These are phyloP conservation scores for Neopestalotiopsis rosae DNA, from an alignment of 2,329 filamentous ascomycete species.

Conservation along the genomic window DNA sequence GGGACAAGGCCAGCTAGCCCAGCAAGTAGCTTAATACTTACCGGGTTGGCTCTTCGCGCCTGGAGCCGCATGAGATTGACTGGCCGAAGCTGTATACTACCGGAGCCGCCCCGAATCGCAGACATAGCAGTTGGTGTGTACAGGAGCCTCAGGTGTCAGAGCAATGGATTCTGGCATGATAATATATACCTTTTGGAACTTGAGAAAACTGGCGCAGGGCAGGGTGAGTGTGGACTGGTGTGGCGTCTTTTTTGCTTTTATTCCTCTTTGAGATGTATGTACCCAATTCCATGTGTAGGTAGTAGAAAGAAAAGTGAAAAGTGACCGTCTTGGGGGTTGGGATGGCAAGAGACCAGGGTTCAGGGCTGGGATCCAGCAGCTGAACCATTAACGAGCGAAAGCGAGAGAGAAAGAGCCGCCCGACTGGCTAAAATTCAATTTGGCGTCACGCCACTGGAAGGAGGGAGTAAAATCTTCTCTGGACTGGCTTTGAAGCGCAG, in stretches of 20 bases:
- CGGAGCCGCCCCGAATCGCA: conserved; percentile 18
- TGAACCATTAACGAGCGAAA: not conserved
- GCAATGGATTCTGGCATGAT: conserved; percentile 6
- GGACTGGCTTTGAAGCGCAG: not conserved
- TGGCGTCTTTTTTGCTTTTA: conserved; percentile 22
- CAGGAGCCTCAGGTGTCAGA: not conserved
- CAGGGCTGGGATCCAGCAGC: conserved; percentile 26
- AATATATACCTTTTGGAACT: conserved; percentile 30
- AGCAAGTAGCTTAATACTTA: conserved; percentile 18
- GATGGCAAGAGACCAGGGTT: conserved; percentile 23
- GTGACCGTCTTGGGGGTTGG: not conserved
- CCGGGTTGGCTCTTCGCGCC: conserved; percentile 16
- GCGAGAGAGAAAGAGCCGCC: not conserved
- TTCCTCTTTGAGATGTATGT: conserved; percentile 23
- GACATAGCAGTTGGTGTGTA: conserved; percentile 18
- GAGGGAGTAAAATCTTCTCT: not conserved
- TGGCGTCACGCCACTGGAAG: not conserved
- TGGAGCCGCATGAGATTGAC: conserved; percentile 21
- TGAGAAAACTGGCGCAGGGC: not conserved
- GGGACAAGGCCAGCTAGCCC: conserved; percentile 22
- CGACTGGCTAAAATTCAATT: not conserved
- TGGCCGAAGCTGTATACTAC: not conserved
- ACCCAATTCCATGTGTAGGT: conserved; percentile 20
- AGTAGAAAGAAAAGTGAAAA: conserved; percentile 21
- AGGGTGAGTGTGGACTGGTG: conserved; percentile 3